These are phyloP conservation scores for Hortiboletus rubellus DNA, from an alignment of 1,284 basidiomycete species.

Conservation along the genomic window DNA sequence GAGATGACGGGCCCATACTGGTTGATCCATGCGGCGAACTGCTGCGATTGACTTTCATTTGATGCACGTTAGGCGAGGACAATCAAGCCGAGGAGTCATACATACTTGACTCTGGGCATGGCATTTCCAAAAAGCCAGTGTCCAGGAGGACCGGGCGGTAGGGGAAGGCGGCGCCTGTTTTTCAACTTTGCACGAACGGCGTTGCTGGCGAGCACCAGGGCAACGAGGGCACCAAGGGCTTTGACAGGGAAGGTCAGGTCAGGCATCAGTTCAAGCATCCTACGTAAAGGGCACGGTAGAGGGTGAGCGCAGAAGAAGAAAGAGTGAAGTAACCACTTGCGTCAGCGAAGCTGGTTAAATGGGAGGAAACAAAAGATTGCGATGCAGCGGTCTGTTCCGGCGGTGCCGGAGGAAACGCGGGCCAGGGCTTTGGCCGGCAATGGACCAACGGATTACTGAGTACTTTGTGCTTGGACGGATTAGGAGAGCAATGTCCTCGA, in stretches of 20 bases:
- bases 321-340: too few species aligned
- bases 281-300: too few species aligned
- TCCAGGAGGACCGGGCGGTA: conserved; percentile 35
- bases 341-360: too few species aligned
- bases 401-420: too few species aligned
- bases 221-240: conserved; percentile 18
- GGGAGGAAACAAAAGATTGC: too few species aligned
- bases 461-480: too few species aligned
- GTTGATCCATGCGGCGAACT: conserved; percentile 38
- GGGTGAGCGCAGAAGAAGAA: too few species aligned
- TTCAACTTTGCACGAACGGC: conserved; percentile 12
- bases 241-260: conserved; percentile 11
- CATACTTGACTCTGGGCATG: conserved; percentile 30
- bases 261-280: too few species aligned
- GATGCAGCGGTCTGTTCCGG: too few species aligned
- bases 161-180: conserved; percentile 18
- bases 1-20: conserved; percentile 42
- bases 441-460: too few species aligned
- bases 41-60: conserved; percentile 31
- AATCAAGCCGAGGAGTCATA: not conserved
- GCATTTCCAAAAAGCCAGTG: conserved; percentile 34
- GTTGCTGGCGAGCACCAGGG: conserved; percentile 17
- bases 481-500: too few species aligned
- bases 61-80: not conserved
- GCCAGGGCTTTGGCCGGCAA: too few species aligned